Conservation (phyloP, 441 rosid species). For the Erysimum cheiri region DNA sequence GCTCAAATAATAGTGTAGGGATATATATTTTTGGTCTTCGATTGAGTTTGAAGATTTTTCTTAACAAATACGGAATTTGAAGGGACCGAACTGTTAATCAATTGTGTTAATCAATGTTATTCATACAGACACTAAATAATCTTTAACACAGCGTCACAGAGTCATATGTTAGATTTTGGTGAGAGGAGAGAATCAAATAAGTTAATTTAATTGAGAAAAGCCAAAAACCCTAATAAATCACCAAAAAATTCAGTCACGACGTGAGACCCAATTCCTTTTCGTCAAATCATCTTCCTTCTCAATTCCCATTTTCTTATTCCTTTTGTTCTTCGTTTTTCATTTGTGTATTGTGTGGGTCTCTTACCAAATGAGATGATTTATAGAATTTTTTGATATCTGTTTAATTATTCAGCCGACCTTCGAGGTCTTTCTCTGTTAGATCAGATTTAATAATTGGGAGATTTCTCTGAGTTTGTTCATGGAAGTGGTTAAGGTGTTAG, state of each 20-base stretch:
- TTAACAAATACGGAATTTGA: conserved; percentile 13
- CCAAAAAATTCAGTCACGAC: conserved; percentile 39
- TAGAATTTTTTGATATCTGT: neutral
- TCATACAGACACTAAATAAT: conserved; percentile 15
- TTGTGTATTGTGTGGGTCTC: conserved; percentile 9
- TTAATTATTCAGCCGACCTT: conserved; percentile 2
- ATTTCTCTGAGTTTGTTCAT: conserved; percentile 28
- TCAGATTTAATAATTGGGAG: conserved; percentile 23
- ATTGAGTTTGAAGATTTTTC: neutral
- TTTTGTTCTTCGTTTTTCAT: conserved; percentile 19
- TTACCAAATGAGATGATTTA: conserved; percentile 17
- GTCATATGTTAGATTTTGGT: conserved; percentile 31
- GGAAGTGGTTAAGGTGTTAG: conserved; percentile 39
- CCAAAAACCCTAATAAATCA: conserved; percentile 49
- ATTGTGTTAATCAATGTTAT: conserved; percentile 20
- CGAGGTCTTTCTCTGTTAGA: conserved; percentile 32
- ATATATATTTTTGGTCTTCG: neutral
- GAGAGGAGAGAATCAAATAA: conserved; percentile 24
- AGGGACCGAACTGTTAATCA: conserved; percentile 26
- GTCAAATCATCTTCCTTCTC: conserved; percentile 35
- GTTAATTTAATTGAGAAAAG: conserved; percentile 22
- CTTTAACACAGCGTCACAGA: conserved; percentile 30
- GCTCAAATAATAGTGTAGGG: too few relatives aligned
- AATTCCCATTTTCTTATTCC: conserved; percentile 15
- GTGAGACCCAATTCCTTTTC: conserved; percentile 42